Conservation (phyloP, 148 eudicot species). For the Chenopodium berlandieri region DNA sequence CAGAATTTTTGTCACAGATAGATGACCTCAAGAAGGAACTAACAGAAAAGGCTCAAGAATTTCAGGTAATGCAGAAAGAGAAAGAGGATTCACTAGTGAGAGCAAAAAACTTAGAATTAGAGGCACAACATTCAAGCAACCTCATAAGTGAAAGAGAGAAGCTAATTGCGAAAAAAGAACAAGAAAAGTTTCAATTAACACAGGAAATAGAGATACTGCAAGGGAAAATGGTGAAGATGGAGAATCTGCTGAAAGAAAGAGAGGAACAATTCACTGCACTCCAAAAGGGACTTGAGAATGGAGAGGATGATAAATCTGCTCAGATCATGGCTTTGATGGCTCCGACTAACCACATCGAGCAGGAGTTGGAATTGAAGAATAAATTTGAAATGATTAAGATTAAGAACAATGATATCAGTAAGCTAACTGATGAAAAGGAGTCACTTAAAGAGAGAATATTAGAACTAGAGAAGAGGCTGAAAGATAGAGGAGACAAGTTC, state of each 20-base stretch:
- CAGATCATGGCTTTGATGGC: slow-evolving; percentile 29
- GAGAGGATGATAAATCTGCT: slow-evolving; percentile 25
- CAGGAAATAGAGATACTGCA: slow-evolving; percentile 28
- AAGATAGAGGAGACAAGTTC: slow-evolving; percentile 36
- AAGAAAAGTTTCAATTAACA: slow-evolving; percentile 25
- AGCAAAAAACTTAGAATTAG: slow-evolving; percentile 24
- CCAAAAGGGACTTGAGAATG: slow-evolving; percentile 26
- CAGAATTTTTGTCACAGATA: slow-evolving; percentile 24
- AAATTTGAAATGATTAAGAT: slow-evolving; percentile 17
- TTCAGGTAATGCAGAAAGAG: slow-evolving; percentile 24
- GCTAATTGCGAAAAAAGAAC: slow-evolving; percentile 17
- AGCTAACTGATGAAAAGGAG: slow-evolving; percentile 35
- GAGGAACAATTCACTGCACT: slow-evolving; percentile 24
- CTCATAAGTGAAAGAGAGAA: slow-evolving; percentile 20
- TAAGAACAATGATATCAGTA: slow-evolving; percentile 29
- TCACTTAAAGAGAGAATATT: slow-evolving; percentile 27
- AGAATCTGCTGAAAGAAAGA: slow-evolving; percentile 25
- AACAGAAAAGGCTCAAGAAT: slow-evolving; percentile 12
- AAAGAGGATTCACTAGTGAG: slow-evolving; percentile 18
- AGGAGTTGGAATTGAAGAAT: slow-evolving; percentile 30
- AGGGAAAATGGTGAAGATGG: slow-evolving; percentile 26
- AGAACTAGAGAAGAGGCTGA: slow-evolving; percentile 35
- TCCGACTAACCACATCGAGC: slow-evolving; percentile 22
- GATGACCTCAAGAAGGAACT: slow-evolving; percentile 28
- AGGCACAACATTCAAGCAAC: slow-evolving; percentile 17